Percentiles rank a stretch among this genome's conserved stretches.
Evolutionary conservation across 306 rosid species (phyloP).

Genomic region (Bauhinia variegata): DNA sequence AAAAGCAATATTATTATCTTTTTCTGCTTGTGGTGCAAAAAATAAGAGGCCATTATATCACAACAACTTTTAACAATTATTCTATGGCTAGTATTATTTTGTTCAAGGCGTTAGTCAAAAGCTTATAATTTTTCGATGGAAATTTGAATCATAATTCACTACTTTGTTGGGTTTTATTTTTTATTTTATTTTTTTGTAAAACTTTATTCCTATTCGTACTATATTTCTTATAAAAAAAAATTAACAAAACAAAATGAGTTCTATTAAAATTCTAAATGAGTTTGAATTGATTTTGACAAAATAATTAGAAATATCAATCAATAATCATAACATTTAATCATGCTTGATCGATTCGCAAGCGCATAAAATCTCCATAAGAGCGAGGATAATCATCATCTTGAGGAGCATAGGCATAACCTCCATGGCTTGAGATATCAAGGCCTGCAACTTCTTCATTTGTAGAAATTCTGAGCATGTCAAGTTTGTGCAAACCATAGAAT

Average conservation of each 20-base stretch:
- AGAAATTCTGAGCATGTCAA: slow-evolving; percentile 55
- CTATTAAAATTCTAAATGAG: background rate
- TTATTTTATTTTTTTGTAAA: no score
- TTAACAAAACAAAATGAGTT: slow-evolving; percentile 10
- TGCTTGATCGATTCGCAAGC: slow-evolving; percentile 20
- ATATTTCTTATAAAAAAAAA: no score
- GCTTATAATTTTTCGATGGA: no score
- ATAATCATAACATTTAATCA: slow-evolving; percentile 16
- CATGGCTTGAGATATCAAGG: slow-evolving; percentile 73
- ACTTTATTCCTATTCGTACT: no score
- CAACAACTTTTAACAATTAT: no score
- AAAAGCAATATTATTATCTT: slow-evolving; percentile 15
- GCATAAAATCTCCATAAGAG: slow-evolving; percentile 43
- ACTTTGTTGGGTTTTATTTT: no score
- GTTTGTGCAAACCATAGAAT: slow-evolving; percentile 57
- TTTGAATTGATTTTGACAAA: slow-evolving; percentile 4
- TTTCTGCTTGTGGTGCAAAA: no score
- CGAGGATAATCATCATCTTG: slow-evolving; percentile 40
- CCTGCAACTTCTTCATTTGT: slow-evolving; percentile 61
- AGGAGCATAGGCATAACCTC: slow-evolving; percentile 65
- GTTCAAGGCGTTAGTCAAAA: no score
- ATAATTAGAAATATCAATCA: no score
- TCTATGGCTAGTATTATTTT: no score
- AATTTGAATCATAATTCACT: no score
- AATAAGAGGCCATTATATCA: no score